Base-by-base conservation (phyloP, 306 rosid genomes). In the Acacia acuminata region DNA sequence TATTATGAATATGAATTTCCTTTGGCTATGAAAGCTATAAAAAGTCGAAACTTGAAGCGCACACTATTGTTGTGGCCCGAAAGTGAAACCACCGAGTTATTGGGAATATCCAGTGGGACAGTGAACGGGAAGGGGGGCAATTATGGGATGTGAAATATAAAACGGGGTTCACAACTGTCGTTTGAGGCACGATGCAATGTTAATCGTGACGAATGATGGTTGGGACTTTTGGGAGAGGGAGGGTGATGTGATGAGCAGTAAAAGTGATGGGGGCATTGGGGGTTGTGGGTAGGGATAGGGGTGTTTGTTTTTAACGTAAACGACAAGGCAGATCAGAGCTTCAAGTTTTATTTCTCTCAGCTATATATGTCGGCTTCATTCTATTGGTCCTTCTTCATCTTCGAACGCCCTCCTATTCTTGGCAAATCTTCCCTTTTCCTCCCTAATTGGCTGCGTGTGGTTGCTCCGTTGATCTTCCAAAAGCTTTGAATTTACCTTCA, bases 71-170 rank as follows among this genome's bases (percentile, higher is more conserved):
- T 15, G 70, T 30, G 43, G 69, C 20, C 40, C 2, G 20, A 32
- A 27, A 27, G 69, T 8, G 24, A 65, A 60, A 78, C 77, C 17
- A 15, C 2, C 9, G 68, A 34, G 58, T 55, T 11, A 22, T 19
- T 17, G 17, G 9, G 7, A 44, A 60, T 73, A 44, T 36, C 4
- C 34, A 42, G 79, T 88, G 38, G 40, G 70, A 64, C 70, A 48
- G 42, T 19, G 8, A 19, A 34, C 66, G 77, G 45, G 4, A 40
- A 88, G 90, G 90, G 89, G 90, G 90, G 76, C 84, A 77, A 58
- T 73, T 78, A 70, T 76, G 91, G 74, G 51, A 53, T 19, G 8
- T 16, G 7, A 50, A 3, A 16, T 16, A 50, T 50, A 50, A 3
- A 44, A 48, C 14, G 53, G 53, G 53, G 6, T 48, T 48, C 53